A percentile compares a stretch with the other conserved stretches of the same genome.
These are phyloP conservation scores for Iberis amara DNA, from an alignment of 441 rosid species.

Conservation along the genomic window DNA sequence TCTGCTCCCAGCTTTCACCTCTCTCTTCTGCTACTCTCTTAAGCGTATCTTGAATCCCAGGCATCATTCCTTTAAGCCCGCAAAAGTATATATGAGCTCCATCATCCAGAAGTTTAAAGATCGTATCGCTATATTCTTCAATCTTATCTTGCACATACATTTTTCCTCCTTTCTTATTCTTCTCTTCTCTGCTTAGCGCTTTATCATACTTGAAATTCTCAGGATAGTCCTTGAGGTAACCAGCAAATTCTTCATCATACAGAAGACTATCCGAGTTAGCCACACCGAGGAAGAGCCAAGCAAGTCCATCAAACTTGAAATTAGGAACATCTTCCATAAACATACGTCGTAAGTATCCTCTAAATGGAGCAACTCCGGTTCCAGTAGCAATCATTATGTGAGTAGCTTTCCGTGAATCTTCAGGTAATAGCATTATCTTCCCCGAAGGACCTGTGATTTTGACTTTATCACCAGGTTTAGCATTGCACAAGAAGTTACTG, in stretches of 20 bases:
- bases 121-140: constrained; percentile 82
- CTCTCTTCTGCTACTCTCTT: constrained; percentile 79
- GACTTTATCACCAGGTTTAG: constrained; percentile 89
- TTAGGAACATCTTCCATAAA: constrained; percentile 81
- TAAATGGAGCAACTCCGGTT: constrained; percentile 87
- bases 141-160: constrained; percentile 98
- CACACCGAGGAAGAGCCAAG: constrained; percentile 98
- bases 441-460: constrained; percentile 95
- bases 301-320: constrained; percentile 76
- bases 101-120: constrained; percentile 71
- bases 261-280: constrained; percentile 94
- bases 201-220: constrained; percentile 74
- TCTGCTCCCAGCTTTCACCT: constrained; percentile 93
- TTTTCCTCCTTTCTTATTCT: constrained; percentile 87
- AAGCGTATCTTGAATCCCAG: constrained; percentile 85
- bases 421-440: constrained; percentile 96
- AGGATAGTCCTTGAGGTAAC: constrained; percentile 69
- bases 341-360: constrained; percentile 94
- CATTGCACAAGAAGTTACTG: constrained; percentile 84
- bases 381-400: constrained; percentile 98
- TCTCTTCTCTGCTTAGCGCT: constrained; percentile 85
- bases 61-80: constrained; percentile 98
- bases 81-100: constrained; percentile 97
- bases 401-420: constrained; percentile 67
- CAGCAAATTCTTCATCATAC: constrained; percentile 74